These are phyloP conservation scores for Ilex paraguariensis DNA, from an alignment of 305 asterid species.

Conservation along the genomic window DNA sequence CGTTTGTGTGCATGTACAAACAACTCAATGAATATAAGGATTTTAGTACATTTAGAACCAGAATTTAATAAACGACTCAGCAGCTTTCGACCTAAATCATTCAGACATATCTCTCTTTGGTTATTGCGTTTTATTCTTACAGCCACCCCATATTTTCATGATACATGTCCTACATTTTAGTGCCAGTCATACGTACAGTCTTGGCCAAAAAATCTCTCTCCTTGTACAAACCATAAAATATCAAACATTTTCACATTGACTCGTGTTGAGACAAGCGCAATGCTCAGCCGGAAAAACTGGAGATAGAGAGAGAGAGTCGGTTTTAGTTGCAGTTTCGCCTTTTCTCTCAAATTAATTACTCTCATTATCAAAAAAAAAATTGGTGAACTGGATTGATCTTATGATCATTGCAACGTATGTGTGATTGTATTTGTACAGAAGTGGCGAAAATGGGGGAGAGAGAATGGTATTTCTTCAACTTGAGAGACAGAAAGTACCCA, in stretches of 20 bases:
- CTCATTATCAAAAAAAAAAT: too few relatives aligned
- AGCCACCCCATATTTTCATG: not conserved
- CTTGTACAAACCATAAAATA: too few relatives aligned
- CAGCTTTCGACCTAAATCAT: slow-evolving; percentile 1
- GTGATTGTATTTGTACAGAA: slow-evolving; percentile 19
- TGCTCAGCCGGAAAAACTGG: too few relatives aligned
- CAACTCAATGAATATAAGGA: too few relatives aligned
- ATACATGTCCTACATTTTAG: not conserved
- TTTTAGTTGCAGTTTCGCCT: not conserved
- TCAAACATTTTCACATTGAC: too few relatives aligned
- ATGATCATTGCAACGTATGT: not conserved
- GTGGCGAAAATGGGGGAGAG: slow-evolving; percentile 75
- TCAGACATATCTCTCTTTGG: not conserved
- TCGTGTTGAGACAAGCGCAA: too few relatives aligned
- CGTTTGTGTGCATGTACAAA: too few relatives aligned
- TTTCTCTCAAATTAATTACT: not conserved
- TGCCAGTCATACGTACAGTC: too few relatives aligned
- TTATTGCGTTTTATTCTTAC: not conserved
- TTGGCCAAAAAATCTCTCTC: too few relatives aligned
- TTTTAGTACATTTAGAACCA: not conserved
- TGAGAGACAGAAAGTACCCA: slow-evolving; percentile 73
- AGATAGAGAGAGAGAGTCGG: too few relatives aligned
- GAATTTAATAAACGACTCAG: not conserved
- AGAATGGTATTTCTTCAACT: slow-evolving; percentile 84
- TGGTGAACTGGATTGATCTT: not conserved